Evolutionary conservation across 108 stramenopile species (phyloP), one percentile per base, ranked within the genome.

Genomic region (Cyclotella sp.): DNA sequence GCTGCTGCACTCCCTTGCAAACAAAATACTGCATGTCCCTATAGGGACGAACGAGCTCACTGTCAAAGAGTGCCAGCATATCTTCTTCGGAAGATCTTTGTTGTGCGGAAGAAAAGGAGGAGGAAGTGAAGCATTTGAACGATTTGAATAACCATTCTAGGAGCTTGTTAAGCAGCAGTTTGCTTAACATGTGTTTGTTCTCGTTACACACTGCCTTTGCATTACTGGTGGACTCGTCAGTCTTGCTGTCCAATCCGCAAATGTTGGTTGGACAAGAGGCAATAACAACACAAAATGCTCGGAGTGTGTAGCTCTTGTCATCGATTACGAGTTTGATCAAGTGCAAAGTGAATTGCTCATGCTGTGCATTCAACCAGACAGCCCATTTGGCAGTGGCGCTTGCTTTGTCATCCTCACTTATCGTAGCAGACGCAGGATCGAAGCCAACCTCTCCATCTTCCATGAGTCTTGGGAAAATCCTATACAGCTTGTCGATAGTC

Each of bases 11-110:
- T 3, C 63, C 77, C 46, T 73, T 77, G 47, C 88, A 73, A 9
- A 85, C 74, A 72, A 88, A 95, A 64, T 95, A 95, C 65, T 95
- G 95, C 13, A 91, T 84, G 72, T 95, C 95, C n/a, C 89, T 74
- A 72, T 88, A 84, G 10, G 88, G 91, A 26, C 76, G 74, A 13
- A 93, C 45, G 45, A 93, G 88, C 81, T 93, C 92, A 7, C 64
- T 30, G 42, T 81, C 80, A 29, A 84, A 63, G 0, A 84, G 71
- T 14, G 58, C 28, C 21, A 84, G 47, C 30, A 84, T 68, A 9
- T 75, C 42, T 49, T 79, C 79, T 62, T 95, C 89, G 13, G 90
- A 53, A 83, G 83, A 84, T 49, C 85, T 69, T 39, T 79, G 73
- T 74, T 63, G 57, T 28, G 59, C 71, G 22, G 34, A 24, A 21